Conservation (phyloP, 2,329 filamentous ascomycete species). For the Tolypocladium ophioglossoides region DNA sequence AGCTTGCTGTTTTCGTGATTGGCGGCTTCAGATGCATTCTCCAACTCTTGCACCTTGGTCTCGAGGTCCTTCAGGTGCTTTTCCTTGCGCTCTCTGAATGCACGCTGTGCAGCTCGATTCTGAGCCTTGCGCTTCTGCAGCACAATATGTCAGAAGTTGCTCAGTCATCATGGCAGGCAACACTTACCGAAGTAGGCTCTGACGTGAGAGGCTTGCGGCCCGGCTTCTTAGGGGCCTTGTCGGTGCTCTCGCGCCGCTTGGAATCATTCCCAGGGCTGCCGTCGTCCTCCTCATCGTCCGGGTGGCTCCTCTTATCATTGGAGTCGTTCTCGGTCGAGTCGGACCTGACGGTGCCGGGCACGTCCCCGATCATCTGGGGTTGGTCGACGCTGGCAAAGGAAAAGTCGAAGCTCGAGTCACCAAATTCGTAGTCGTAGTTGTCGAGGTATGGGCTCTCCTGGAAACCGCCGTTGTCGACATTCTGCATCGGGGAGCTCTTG, state of each 20-base stretch:
- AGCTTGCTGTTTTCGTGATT: conserved; percentile 80
- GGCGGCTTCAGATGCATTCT: conserved; percentile 73
- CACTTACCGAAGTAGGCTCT: conserved; percentile 89
- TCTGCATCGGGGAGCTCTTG: conserved; percentile 36
- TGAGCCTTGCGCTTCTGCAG: conserved; percentile 87
- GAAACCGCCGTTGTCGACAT: conserved; percentile 30
- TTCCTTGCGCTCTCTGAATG: conserved; percentile 91
- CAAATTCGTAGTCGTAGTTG: conserved; percentile 63
- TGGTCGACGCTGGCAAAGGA: conserved; percentile 36
- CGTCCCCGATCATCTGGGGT: conserved; percentile 63
- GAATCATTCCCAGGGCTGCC: conserved; percentile 30
- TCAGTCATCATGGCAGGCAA: conserved; percentile 1
- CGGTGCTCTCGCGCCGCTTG: conserved; percentile 73
- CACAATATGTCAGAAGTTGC: not conserved
- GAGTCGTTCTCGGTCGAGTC: conserved; percentile 46
- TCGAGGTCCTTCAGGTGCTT: conserved; percentile 81
- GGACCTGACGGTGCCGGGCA: conserved; percentile 45
- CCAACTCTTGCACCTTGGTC: conserved; percentile 62
- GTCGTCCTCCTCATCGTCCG: conserved; percentile 60
- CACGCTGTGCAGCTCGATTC: conserved; percentile 83
- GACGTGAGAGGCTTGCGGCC: conserved; percentile 92
- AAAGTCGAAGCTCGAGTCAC: conserved; percentile 70
- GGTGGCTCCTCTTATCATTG: conserved; percentile 62
- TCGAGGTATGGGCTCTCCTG: conserved; percentile 78
- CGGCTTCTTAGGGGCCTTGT: conserved; percentile 88